Evolutionary conservation across 2,329 filamentous ascomycete species (phyloP), one percentile per base, ranked within the genome.

Genomic region (Colletotrichum shisoi): DNA sequence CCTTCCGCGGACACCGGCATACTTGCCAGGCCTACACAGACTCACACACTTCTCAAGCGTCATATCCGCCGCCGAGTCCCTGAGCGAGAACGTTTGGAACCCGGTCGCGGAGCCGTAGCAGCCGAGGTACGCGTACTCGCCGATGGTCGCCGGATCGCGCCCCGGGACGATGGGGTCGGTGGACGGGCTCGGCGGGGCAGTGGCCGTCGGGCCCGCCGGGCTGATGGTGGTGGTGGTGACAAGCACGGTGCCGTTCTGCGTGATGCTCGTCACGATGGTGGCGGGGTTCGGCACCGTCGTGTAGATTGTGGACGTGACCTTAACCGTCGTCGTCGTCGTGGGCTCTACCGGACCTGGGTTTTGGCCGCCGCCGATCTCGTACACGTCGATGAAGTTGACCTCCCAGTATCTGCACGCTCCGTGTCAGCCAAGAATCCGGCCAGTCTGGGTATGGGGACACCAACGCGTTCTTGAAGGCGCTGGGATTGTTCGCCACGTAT

Each of bases 321-420:
- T 71, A 60, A 73, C 57, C 8, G 74, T 74, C 1, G 72, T 75
- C 4, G 72, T 76, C 13, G 72, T 72, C 4, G 74, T 76, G 4
- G 68, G 72, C 21, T 74, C 71, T 46, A 54, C 21, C 37, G 31
- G 15, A 31, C 53, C 51, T 34, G 61, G 51, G 51, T 37, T n/a
- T 63, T 51, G 24, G 65, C 69, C 0, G 49, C 49, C 63, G 62
- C 56, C 71, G 52, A 62, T 64, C 57, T 74, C 66, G 63, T 84
- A 85, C 21, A 82, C 77, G 37, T 85, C 82, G 64, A 85, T 84
- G 71, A 83, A 84, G 63, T 80, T 77, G 78, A 91, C 79, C 71
- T 90, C 73, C 85, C 87, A 78, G 74, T 81, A 76, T 8, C 78
- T 79, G 66, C 7, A 11, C 63, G 11, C 63, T 39, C 13, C 11